Base-by-base conservation (phyloP, 306 rosid species). In the Cyamopsis tetragonoloba region DNA sequence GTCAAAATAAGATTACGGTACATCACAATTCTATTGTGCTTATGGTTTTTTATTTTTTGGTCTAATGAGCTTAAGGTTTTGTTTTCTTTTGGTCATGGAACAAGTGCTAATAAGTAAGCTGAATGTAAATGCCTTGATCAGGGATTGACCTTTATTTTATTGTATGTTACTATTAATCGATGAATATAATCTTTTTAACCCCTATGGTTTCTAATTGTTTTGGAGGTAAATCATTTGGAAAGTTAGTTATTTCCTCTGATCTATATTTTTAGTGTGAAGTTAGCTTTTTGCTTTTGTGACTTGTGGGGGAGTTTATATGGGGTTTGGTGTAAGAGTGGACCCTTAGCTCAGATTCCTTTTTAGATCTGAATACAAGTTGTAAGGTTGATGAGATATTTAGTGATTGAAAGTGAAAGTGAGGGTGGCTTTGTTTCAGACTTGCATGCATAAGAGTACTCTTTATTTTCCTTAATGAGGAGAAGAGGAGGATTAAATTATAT, bases 321-420 rank as follows among this genome's bases (percentile, higher is more conserved):
- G 49, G 60, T 10, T 42, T 38, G 42, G 32, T 11, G 73, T 76
- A 11, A 46, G 58, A 41, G 89, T 85, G 95, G 91, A 83, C 95
- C 95, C 91, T 60, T 32, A 10, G 34, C 68, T 66, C 58, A 73
- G 89, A 89, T 87, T 83, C 91, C 85, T 75, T 64, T 79, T 87
- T 81, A 81, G 89, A 83, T 89, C 88, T 85, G 70, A 78, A 70
- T 67, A 72, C 47, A 67, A 57, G 56, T 70, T 62, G 53, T 70
- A 76, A 34, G 81, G 58, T 58, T 70, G 76, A 73, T 61, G 47
- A 30, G 66, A 68, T 83, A 68, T 76, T 67, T 69, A 70, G 82
- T 75, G 83, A 77, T 72, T 81, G 79, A n/a, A n/a, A n/a, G n/a
- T n/a, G n/a, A 61, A 48, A 73, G 83, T 71, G 82, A 67, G 81